phyloP scores from a whole-genome alignment of 306 rosid species.

The Lupinus albus region DNA sequence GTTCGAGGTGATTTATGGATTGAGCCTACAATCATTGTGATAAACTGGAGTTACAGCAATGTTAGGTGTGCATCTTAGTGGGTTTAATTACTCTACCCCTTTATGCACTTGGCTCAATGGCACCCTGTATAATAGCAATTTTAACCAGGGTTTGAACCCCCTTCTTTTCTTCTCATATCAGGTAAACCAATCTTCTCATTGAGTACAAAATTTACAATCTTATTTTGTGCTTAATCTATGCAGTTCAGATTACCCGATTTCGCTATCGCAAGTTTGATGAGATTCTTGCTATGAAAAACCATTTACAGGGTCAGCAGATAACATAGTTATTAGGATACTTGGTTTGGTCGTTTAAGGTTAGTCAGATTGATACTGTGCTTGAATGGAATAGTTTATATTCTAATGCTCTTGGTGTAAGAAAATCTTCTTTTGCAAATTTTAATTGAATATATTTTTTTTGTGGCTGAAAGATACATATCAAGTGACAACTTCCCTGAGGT shows the following conservation, averaged over 20 bases:
- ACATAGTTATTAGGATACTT: conserved; percentile 48
- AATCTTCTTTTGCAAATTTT: conserved; percentile 24
- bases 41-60: no score
- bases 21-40: no score
- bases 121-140: conserved; percentile 80
- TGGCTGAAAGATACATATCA: conserved; percentile 37
- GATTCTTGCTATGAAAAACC: conserved; percentile 30
- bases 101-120: conserved; percentile 86
- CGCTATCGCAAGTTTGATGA: conserved; percentile 4
- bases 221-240: conserved; percentile 12
- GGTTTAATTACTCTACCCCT: conserved; percentile 41
- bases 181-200: conserved; percentile 41
- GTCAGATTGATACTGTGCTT: neutral
- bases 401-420: neutral
- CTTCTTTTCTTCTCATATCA: conserved; percentile 44
- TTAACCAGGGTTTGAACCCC: conserved; percentile 63
- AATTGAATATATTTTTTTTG: conserved; percentile 42
- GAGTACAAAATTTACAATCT: neutral
- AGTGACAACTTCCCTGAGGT: conserved; percentile 27
- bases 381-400: conserved; percentile 11
- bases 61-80: no score
- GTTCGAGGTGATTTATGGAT: no score
- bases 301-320: conserved; percentile 44
- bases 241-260: neutral
- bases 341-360: neutral